Base-by-base conservation (phyloP, 352 stramenopile genomes). In the Phytophthora cajani region DNA sequence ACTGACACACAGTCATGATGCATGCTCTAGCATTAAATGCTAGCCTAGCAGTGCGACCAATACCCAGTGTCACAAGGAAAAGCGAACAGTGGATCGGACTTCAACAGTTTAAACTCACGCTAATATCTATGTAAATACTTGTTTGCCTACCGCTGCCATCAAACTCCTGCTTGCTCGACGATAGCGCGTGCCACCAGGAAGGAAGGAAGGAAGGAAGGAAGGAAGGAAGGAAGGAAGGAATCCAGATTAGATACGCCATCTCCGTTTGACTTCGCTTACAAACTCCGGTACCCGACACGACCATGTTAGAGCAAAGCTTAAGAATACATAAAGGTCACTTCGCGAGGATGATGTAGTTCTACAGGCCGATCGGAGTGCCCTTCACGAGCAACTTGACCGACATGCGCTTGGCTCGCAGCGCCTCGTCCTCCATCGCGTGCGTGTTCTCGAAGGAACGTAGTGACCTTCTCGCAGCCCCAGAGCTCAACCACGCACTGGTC, bases 271-370 rank as follows among this genome's bases (percentile, higher is more conserved):
- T 65, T 69, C 21, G 55, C 55, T 68, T 74, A 38, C 67, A 69
- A 62, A 74, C 33, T 12, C 2, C 25, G 30, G 65, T 67, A 65
- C 64, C 64, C 64, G 62, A 60, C 51, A 62, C 42, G 47, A 21
- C 12, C 66, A 8, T 72, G 54, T 70, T 70, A 47, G 60, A 70
- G 53, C 23, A 40, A 64, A 54, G 51, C 36, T 64, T 61, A 56
- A 32, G 65, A 54, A 42, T n/a, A n/a, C n/a, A n/a, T n/a, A n/a
- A n/a, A n/a, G n/a, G n/a, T n/a, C n/a, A n/a, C n/a, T n/a, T n/a
- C n/a, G n/a, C n/a, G n/a, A 89, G 32, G 30, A 90, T 78, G 59
- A 89, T 72, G 59, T 85, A 87, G 19, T 72, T 80, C 63, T 88
- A 80, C 33, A 86, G 62, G 1, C 80, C 82, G 50, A 90, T 87